phyloP scores from a whole-genome alignment of 176 grass and related monocot genomes.

The Eragrostis nindensis region DNA sequence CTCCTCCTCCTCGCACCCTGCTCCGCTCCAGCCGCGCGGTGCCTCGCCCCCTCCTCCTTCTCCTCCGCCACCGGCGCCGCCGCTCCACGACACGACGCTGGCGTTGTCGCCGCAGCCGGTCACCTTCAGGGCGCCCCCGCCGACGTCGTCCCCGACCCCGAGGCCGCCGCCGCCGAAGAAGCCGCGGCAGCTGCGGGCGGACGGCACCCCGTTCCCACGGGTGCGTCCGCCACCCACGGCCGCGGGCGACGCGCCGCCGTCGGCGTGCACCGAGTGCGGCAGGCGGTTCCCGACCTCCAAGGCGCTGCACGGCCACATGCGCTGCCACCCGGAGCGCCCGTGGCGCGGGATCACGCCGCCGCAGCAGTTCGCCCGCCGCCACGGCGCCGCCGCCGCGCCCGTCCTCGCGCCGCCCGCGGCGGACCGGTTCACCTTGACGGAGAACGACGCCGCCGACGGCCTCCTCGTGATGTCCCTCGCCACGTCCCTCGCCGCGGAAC shows the following conservation, averaged over 20 bases:
- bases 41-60: too few species aligned
- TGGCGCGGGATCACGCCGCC: slow-evolving; percentile 66
- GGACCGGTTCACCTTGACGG: slow-evolving; percentile 37
- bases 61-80: too few species aligned
- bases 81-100: slow-evolving; percentile 38
- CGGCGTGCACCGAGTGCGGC: slow-evolving; percentile 57
- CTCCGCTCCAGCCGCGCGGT: too few species aligned
- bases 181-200: neutral
- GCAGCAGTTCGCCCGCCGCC: neutral
- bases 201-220: neutral
- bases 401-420: too few species aligned
- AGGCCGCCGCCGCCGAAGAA: neutral
- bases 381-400: neutral
- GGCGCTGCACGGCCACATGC: slow-evolving; percentile 79
- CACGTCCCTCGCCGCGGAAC: too few species aligned
- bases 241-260: slow-evolving; percentile 24
- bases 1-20: too few species aligned
- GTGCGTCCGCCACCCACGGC: neutral
- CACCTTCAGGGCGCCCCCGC: neutral
- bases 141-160: neutral
- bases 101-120: slow-evolving; percentile 26
- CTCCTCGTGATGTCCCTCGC: too few species aligned
- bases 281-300: slow-evolving; percentile 63
- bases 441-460: slow-evolving; percentile 33
- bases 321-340: slow-evolving; percentile 69